Conservation (phyloP, 345 rosid genomes). For the Moricandia moricandioides region DNA sequence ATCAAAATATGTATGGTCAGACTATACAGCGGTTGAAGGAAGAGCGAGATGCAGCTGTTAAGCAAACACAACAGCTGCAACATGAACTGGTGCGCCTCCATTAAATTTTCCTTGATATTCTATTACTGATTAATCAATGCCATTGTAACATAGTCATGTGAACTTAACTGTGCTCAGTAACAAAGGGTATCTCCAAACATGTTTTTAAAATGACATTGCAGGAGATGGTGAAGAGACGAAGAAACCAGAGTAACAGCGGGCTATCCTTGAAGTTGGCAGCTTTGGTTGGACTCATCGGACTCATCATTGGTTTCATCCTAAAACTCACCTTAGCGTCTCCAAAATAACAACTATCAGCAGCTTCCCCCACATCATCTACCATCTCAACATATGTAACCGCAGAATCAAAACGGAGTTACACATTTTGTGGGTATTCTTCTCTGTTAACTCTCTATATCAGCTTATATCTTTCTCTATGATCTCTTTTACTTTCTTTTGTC, state of each 20-base stretch:
- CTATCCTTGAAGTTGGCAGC: slow-evolving; percentile 72
- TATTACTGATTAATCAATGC: background rate
- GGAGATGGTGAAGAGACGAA: slow-evolving; percentile 74
- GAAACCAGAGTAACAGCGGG: slow-evolving; percentile 51
- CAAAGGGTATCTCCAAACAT: background rate
- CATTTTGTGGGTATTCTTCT: background rate
- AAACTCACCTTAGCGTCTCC: slow-evolving; percentile 55
- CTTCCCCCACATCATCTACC: background rate
- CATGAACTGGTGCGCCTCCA: slow-evolving; percentile 62
- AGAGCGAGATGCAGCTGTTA: slow-evolving; percentile 75
- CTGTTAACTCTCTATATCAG: background rate
- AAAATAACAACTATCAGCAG: slow-evolving; percentile 19
- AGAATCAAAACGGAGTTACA: background rate
- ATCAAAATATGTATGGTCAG: slow-evolving; percentile 44
- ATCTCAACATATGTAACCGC: slow-evolving; percentile 5
- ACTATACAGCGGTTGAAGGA: slow-evolving; percentile 67
- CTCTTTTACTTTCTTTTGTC: slow-evolving; percentile 2
- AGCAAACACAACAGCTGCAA: slow-evolving; percentile 72
- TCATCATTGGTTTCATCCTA: slow-evolving; percentile 72
- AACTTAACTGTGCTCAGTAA: background rate
- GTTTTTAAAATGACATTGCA: slow-evolving; percentile 32
- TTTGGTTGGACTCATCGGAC: slow-evolving; percentile 74
- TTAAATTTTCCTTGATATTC: background rate
- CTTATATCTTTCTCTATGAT: background rate
- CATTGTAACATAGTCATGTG: background rate